phyloP scores from a whole-genome alignment of 805 yeast species.

The Saitoella complicata region DNA sequence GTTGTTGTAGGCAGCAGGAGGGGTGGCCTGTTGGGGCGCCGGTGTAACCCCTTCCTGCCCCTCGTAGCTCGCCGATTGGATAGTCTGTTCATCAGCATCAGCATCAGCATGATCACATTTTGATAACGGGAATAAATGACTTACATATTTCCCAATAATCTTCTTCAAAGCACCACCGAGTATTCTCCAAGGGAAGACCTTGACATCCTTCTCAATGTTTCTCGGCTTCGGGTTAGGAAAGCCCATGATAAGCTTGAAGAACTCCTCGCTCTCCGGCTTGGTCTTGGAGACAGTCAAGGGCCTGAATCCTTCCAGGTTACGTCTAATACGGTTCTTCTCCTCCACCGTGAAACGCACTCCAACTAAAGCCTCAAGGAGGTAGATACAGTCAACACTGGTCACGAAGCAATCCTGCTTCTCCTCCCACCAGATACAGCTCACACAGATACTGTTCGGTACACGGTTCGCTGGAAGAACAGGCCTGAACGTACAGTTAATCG shows the following conservation, averaged over 20 bases:
- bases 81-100: no score
- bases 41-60: no score
- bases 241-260: constrained; percentile 38
- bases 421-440: constrained; percentile 45
- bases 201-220: constrained; percentile 53
- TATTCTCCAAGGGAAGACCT: constrained; percentile 45
- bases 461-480: constrained; percentile 25
- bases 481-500: constrained; percentile 24
- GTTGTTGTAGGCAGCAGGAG: no score
- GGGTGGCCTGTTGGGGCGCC: no score
- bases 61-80: no score
- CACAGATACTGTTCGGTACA: constrained; percentile 27
- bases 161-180: constrained; percentile 38
- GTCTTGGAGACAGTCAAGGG: constrained; percentile 44
- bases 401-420: constrained; percentile 34
- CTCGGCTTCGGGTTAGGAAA: constrained; percentile 51
- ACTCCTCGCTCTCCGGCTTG: constrained; percentile 22
- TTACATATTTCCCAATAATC: constrained; percentile 38
- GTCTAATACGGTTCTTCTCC: constrained; percentile 52
- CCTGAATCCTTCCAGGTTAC: constrained; percentile 47
- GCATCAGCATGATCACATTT: no score
- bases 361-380: constrained; percentile 40
- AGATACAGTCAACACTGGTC: constrained; percentile 49
- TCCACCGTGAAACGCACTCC: constrained; percentile 41
- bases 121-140: no score